Evolutionary conservation across 345 rosid genomes (phyloP).

Genomic region (Melastoma malabathricum): DNA sequence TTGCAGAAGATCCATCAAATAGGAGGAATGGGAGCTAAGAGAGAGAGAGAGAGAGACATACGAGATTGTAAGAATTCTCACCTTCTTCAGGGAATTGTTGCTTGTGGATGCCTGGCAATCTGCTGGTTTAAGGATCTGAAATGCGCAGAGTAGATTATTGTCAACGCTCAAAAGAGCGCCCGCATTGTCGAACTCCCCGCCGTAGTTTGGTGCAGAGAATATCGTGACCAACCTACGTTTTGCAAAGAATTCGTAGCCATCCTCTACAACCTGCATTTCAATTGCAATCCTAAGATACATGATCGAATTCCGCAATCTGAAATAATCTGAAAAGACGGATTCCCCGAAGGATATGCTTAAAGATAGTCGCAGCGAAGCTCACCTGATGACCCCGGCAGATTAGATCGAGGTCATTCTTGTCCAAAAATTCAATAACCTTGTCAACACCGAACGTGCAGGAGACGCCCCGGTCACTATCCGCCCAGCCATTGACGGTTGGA

Average conservation of each 20-base stretch:
- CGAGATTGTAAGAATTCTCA: background rate
- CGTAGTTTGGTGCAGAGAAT: slow-evolving; percentile 99
- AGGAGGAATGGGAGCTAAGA: background rate
- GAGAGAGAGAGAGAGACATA: background rate
- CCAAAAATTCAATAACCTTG: slow-evolving; percentile 65
- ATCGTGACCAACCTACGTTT: slow-evolving; percentile 76
- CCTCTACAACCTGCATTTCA: slow-evolving; percentile 83
- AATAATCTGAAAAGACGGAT: too few relatives aligned
- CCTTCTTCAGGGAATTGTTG: slow-evolving; percentile 45
- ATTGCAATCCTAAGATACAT: background rate
- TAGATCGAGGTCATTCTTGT: slow-evolving; percentile 88
- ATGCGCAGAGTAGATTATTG: slow-evolving; percentile 65
- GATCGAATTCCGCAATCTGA: too few relatives aligned
- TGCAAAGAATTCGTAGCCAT: slow-evolving; percentile 93
- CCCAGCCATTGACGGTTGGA: slow-evolving; percentile 59
- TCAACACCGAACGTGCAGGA: slow-evolving; percentile 90
- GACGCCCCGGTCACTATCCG: slow-evolving; percentile 86
- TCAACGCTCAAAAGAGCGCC: slow-evolving; percentile 84
- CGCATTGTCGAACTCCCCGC: slow-evolving; percentile 98
- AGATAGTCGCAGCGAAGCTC: slow-evolving; percentile 8
- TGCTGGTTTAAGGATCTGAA: slow-evolving; percentile 81
- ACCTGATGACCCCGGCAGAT: slow-evolving; percentile 99
- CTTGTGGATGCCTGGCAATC: slow-evolving; percentile 20
- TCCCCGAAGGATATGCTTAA: too few relatives aligned
- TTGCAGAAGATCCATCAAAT: background rate